Evolutionary conservation across 441 rosid genomes (phyloP), one percentile per base, ranked within the genome.

Genomic region (Geranium incanum): DNA sequence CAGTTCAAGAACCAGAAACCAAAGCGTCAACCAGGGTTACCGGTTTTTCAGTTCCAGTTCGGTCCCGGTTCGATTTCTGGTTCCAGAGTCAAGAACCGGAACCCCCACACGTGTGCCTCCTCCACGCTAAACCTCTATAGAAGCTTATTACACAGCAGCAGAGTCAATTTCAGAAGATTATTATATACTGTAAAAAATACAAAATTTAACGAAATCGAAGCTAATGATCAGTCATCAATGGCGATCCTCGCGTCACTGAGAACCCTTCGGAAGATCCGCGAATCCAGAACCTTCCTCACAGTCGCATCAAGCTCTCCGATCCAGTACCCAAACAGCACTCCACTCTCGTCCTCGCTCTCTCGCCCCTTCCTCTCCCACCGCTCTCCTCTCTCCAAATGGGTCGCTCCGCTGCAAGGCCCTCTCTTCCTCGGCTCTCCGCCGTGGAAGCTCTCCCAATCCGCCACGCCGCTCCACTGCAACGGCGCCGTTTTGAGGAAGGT

Each of bases 401-500:
- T 86, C 38, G 76, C 80, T 41, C 91, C 88, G 36, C 82, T 86
- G 21, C 85, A 73, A 36, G 93, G 91, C 38, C 97, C 97, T 69
- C 92, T 89, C 18, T 90, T 88, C 71, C 84, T 88, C 11, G 83
- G 88, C 41, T 79, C 80, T 39, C 91, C 97, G 19, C 97, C 97
- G 4, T 92, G 95, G 97, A 94, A 89, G 80, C 94, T 94, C 66
- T 85, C 78, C 23, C 97, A 89, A 65, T 86, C 94, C 36, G 84
- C 99, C 8, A 88, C 91, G 7, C 99, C 97, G 9, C 78, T 76
- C 3, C n/a, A 68, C 33, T 75, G 88, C 3, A 84, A 84, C 66
- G 83, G 77, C 18, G 73, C 65, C 59, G 87, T 87, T 70, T 76
- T 87, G 68, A 76, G 81, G 75, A 88, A 78, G 33, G 95, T 89